phyloP scores from a whole-genome alignment of 139 green algal genomes.

The Closterium sp. region DNA sequence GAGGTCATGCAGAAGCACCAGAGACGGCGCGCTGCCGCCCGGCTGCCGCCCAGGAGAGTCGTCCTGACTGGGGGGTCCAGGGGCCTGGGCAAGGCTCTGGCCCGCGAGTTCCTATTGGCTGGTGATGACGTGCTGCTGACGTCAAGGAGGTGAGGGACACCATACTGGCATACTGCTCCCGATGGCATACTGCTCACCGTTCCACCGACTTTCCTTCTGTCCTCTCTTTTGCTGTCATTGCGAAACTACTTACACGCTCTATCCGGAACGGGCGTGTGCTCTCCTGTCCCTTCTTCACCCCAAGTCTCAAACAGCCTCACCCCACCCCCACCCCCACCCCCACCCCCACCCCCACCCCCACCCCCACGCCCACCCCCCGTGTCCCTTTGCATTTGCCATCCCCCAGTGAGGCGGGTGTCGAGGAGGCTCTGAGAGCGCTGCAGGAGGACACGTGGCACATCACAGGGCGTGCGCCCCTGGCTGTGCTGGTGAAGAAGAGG shows the following conservation, averaged over 20 bases:
- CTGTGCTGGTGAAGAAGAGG: neutral
- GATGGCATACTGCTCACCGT: too few species aligned
- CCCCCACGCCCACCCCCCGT: too few species aligned
- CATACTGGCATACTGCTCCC: too few species aligned
- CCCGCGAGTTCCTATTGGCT: constrained; percentile 69
- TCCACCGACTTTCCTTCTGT: neutral
- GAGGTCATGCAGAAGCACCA: constrained; percentile 3
- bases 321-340: neutral
- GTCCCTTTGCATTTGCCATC: too few species aligned
- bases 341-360: too few species aligned
- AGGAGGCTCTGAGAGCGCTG: neutral
- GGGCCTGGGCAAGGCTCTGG: constrained; percentile 81
- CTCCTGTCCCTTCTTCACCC: too few species aligned
- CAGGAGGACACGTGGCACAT: neutral
- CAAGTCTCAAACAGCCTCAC: neutral
- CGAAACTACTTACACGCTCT: too few species aligned
- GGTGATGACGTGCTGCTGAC: constrained; percentile 74
- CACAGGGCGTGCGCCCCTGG: neutral
- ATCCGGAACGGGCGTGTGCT: too few species aligned
- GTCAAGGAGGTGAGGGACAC: constrained; percentile 56
- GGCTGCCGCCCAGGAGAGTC: constrained; percentile 46
- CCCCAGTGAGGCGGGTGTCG: neutral
- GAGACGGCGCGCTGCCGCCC: neutral
- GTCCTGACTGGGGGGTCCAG: constrained; percentile 69
- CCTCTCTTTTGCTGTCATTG: too few species aligned